Evolutionary conservation across 2,329 filamentous ascomycete genomes (phyloP).

Genomic region (Cladosporium sp.): DNA sequence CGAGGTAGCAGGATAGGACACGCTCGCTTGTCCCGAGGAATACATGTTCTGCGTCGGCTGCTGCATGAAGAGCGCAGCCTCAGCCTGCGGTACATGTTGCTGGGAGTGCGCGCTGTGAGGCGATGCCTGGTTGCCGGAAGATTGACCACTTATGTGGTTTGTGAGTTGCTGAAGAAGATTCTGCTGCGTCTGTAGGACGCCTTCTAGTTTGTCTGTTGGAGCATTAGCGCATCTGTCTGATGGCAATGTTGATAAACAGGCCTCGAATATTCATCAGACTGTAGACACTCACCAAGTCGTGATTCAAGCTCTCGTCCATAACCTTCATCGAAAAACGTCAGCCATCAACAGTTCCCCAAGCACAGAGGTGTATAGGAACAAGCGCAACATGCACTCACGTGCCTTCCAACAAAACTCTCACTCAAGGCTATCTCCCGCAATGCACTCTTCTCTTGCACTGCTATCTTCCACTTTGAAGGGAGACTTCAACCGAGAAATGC

Average conservation of each 20-base stretch:
- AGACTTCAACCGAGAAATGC: no score
- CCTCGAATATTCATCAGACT: background rate
- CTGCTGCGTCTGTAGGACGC: slow-evolving; percentile 42
- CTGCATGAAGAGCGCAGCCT: slow-evolving; percentile 45
- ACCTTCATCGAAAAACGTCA: slow-evolving; percentile 14
- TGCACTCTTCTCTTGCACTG: no score
- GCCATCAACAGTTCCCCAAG: no score
- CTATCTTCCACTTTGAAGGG: no score
- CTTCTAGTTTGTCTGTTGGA: slow-evolving; percentile 42
- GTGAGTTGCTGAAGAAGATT: slow-evolving; percentile 43
- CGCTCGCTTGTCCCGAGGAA: slow-evolving; percentile 21
- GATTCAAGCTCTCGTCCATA: slow-evolving; percentile 61
- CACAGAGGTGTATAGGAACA: no score
- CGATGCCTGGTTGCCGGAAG: slow-evolving; percentile 3
- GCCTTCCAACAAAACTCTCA: no score
- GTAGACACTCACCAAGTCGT: slow-evolving; percentile 48
- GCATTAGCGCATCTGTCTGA: slow-evolving; percentile 7
- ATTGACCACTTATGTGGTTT: slow-evolving; percentile 17
- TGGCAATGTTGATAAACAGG: background rate
- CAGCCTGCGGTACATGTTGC: slow-evolving; percentile 40
- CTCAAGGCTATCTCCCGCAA: no score
- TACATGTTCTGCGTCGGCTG: slow-evolving; percentile 36
- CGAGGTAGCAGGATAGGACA: slow-evolving; percentile 20
- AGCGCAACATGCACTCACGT: no score
- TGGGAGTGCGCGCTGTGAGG: slow-evolving; percentile 29